Percentiles rank a stretch among this genome's conserved stretches.
These are phyloP conservation scores for Paraphaeosphaeria sporulosa DNA, from an alignment of 2,329 filamentous ascomycete species.

Conservation along the genomic window DNA sequence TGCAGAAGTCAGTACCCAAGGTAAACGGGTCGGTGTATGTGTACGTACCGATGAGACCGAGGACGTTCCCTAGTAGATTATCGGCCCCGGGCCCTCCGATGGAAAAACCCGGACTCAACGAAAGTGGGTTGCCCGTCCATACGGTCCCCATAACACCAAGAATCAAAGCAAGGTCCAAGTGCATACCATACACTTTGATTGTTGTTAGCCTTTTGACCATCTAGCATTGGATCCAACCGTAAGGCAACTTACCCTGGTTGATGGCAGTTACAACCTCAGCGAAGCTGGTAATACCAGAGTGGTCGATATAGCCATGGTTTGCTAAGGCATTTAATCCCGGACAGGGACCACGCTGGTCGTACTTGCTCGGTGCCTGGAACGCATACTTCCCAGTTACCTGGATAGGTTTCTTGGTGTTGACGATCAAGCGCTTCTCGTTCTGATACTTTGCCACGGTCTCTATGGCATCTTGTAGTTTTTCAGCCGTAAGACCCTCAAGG, in stretches of 20 bases:
- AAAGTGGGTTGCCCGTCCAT: slow-evolving; percentile 60
- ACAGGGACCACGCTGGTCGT: slow-evolving; percentile 50
- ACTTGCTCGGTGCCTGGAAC: background rate
- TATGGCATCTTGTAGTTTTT: too few species aligned
- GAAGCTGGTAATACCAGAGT: slow-evolving; percentile 34
- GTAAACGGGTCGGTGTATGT: background rate
- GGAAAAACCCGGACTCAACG: slow-evolving; percentile 59
- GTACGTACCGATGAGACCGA: slow-evolving; percentile 51
- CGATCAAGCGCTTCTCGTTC: too few species aligned
- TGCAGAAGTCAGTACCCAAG: background rate
- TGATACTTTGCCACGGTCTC: too few species aligned
- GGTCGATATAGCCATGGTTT: slow-evolving; percentile 36
- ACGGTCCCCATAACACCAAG: slow-evolving; percentile 57
- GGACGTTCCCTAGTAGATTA: slow-evolving; percentile 54
- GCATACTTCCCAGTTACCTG: background rate
- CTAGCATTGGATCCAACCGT: background rate
- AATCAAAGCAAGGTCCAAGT: slow-evolving; percentile 49
- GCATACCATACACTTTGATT: slow-evolving; percentile 51
- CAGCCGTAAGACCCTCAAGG: too few species aligned
- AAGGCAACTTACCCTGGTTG: background rate
- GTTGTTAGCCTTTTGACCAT: background rate
- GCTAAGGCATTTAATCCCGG: slow-evolving; percentile 50
- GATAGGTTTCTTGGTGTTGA: too few species aligned
- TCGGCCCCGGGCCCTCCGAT: slow-evolving; percentile 52
- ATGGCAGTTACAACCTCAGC: background rate